Percentiles rank a stretch among this genome's conserved stretches.
These are phyloP conservation scores for Sphagnum contortum DNA, from an alignment of 225 moss, liverwort and hornwort genomes.

Conservation along the genomic window DNA sequence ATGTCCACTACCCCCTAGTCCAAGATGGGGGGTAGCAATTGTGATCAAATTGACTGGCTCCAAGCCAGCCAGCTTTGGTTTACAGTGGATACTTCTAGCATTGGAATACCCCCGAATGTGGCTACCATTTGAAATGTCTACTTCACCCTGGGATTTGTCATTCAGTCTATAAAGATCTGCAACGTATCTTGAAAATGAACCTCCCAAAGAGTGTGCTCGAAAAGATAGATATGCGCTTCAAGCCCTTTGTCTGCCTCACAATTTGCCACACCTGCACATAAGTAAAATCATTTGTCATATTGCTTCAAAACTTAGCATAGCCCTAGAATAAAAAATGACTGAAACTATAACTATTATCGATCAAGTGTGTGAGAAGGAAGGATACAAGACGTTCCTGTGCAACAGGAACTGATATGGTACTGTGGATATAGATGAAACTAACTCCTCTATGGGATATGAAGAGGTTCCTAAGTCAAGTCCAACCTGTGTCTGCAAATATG, in stretches of 20 bases:
- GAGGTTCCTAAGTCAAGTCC: conserved; percentile 62
- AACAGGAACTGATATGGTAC: not conserved
- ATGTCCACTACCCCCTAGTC: conserved; percentile 76
- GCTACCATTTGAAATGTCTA: no score
- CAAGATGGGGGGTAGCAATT: conserved; percentile 86
- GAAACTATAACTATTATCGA: not conserved
- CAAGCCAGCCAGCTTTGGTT: conserved; percentile 52
- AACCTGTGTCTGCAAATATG: conserved; percentile 64
- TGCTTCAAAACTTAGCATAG: no score
- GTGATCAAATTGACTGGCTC: conserved; percentile 68
- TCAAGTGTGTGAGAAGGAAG: no score
- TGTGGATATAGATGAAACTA: no score
- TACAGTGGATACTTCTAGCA: no score
- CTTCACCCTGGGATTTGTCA: not conserved
- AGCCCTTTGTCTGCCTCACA: conserved; percentile 44
- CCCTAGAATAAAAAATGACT: no score
- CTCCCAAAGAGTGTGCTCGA: conserved; percentile 82
- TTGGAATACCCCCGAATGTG: no score
- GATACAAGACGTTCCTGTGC: no score
- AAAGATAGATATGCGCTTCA: conserved; percentile 67
- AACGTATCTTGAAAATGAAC: conserved; percentile 74
- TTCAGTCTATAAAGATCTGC: conserved; percentile 34
- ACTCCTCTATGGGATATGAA: no score
- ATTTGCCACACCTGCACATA: conserved; percentile 36
- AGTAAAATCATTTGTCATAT: not conserved